Evolutionary conservation across 1,139 yeast genomes (phyloP).

Genomic region (Blastobotrys aristatus): DNA sequence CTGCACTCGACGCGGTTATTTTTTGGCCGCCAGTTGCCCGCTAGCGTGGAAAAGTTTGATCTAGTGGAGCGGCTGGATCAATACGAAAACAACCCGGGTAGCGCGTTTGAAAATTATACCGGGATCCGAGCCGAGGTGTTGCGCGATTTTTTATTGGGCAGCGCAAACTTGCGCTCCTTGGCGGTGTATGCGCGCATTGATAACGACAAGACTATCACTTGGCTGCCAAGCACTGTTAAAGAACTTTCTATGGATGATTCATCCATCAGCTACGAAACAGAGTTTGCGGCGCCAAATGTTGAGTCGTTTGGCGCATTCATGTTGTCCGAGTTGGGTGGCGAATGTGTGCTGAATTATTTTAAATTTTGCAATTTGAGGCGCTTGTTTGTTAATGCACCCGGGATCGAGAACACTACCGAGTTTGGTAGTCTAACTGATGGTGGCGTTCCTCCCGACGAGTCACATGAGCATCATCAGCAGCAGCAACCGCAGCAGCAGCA

Average conservation of each 20-base stretch:
- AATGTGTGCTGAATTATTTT: constrained; percentile 5
- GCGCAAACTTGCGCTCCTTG: background rate
- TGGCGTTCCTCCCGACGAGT: background rate
- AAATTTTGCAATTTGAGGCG: background rate
- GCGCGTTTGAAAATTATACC: background rate
- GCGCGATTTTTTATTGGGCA: constrained; percentile 1
- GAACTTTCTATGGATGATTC: constrained; percentile 10
- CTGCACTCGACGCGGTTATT: background rate
- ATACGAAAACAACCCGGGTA: background rate
- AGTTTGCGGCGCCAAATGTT: constrained; percentile 7
- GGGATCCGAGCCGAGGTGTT: constrained; percentile 6
- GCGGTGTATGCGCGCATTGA: constrained; percentile 4
- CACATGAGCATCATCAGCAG: constrained; percentile 2
- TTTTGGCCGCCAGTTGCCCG: constrained; percentile 1
- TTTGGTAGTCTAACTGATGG: background rate
- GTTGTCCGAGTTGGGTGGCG: background rate
- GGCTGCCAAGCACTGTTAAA: constrained; percentile 8
- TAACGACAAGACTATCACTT: constrained; percentile 2
- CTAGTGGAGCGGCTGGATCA: background rate
- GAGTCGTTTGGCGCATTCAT: background rate
- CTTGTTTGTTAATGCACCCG: constrained; percentile 1
- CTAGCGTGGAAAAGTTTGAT: background rate
- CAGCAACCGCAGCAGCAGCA: background rate
- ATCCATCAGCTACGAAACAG: constrained; percentile 4
- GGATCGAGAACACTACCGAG: background rate